phyloP scores from a whole-genome alignment of 805 yeast genomes.

The Peterozyma xylosa region DNA sequence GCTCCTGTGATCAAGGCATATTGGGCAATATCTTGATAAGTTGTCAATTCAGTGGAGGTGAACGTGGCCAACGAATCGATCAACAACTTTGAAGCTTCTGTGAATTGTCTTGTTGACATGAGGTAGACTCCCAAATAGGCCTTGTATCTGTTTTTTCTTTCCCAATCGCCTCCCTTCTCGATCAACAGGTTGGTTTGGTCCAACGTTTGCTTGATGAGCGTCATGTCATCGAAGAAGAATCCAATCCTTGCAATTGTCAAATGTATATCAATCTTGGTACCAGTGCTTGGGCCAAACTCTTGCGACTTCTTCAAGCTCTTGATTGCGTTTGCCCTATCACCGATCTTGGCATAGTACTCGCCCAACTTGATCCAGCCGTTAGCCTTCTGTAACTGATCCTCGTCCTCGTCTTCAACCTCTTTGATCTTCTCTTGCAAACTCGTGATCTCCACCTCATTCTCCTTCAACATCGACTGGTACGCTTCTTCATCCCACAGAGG shows the following conservation, averaged over 20 bases:
- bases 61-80: slow-evolving; percentile 93
- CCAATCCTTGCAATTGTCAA: slow-evolving; percentile 82
- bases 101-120: slow-evolving; percentile 79
- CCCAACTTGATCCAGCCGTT: slow-evolving; percentile 76
- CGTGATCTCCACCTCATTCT: slow-evolving; percentile 49
- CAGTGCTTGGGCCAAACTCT: slow-evolving; percentile 77
- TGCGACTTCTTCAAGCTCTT: slow-evolving; percentile 63
- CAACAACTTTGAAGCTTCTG: slow-evolving; percentile 75
- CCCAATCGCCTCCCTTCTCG: slow-evolving; percentile 99
- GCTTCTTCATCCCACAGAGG: slow-evolving; percentile 51
- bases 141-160: slow-evolving; percentile 90
- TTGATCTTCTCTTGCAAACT: slow-evolving; percentile 46
- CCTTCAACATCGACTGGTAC: slow-evolving; percentile 40
- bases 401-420: slow-evolving; percentile 59
- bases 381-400: slow-evolving; percentile 79
- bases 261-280: slow-evolving; percentile 81
- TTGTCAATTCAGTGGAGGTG: slow-evolving; percentile 83
- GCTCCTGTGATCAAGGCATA: slow-evolving; percentile 88
- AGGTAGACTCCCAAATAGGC: slow-evolving; percentile 82
- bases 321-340: slow-evolving; percentile 69
- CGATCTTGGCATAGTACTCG: slow-evolving; percentile 79
- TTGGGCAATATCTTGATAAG: slow-evolving; percentile 84
- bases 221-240: slow-evolving; percentile 78
- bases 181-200: slow-evolving; percentile 68
- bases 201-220: slow-evolving; percentile 60